phyloP scores from a whole-genome alignment of 2,329 filamentous ascomycete genomes.

The Aspergillus nomiae region DNA sequence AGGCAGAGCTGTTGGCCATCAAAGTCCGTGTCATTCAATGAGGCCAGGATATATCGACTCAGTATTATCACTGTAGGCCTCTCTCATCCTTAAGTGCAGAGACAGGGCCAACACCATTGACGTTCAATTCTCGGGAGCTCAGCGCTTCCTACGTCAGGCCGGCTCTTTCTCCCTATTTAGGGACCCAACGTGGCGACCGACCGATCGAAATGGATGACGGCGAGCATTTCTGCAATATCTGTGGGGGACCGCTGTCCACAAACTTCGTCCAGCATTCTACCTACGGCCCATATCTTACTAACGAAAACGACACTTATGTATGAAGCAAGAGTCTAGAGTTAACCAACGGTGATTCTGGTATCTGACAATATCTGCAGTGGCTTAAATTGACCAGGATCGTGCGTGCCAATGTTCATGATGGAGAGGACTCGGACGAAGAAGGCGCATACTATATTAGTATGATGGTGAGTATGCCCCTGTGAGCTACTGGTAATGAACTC shows the following conservation, averaged over 20 bases:
- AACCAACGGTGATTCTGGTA: background rate
- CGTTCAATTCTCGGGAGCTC: background rate
- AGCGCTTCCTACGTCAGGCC: background rate
- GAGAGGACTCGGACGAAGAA: background rate
- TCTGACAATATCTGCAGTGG: background rate
- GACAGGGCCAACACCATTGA: background rate
- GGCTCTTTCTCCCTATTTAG: background rate
- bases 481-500: background rate
- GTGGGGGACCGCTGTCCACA: constrained; percentile 3
- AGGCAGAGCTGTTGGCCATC: background rate
- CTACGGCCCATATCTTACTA: background rate
- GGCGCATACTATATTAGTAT: background rate
- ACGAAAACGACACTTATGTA: background rate
- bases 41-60: background rate
- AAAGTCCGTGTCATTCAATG: background rate
- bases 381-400: background rate
- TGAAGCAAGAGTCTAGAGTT: background rate
- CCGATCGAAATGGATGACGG: background rate
- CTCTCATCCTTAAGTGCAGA: background rate
- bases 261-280: background rate
- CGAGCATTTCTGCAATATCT: constrained; percentile 9
- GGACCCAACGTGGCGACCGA: background rate
- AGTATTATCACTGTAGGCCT: background rate
- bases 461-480: background rate
- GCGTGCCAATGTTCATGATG: background rate